A percentile compares a stretch with the other conserved stretches of the same genome.
These are phyloP conservation scores for Ramaria sp. DNA, from an alignment of 768 basidiomycete species.

Conservation along the genomic window DNA sequence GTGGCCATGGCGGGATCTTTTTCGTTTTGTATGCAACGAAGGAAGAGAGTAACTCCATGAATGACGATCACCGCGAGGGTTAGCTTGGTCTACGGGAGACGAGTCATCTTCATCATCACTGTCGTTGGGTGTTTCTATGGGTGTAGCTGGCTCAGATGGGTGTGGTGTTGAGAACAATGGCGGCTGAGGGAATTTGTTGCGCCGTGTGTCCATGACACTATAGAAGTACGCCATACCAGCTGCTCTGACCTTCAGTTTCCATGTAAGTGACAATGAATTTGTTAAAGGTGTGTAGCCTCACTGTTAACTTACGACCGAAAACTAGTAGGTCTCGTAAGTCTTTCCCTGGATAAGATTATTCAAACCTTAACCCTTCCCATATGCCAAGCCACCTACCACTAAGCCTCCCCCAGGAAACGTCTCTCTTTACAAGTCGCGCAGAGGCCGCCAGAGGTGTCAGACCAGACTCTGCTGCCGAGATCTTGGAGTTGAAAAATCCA, in stretches of 20 bases:
- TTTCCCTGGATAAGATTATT: neutral
- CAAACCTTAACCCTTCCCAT: neutral
- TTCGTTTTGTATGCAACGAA: neutral
- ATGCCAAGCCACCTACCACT: slow-evolving; percentile 25
- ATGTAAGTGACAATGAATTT: slow-evolving; percentile 22
- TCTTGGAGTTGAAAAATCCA: slow-evolving; percentile 22
- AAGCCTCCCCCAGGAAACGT: slow-evolving; percentile 51
- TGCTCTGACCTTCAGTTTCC: slow-evolving; percentile 27
- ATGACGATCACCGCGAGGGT: neutral
- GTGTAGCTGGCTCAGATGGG: slow-evolving; percentile 25
- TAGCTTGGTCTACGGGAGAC: neutral
- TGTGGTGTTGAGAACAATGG: slow-evolving; percentile 16
- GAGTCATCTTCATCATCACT: neutral
- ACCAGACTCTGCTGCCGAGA: slow-evolving; percentile 31
- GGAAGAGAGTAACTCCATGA: neutral
- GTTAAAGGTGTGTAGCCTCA: neutral
- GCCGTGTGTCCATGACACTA: slow-evolving; percentile 46
- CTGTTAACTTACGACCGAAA: slow-evolving; percentile 26
- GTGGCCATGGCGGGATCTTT: neutral
- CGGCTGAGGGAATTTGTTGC: slow-evolving; percentile 37
- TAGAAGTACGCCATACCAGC: slow-evolving; percentile 57
- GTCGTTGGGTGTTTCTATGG: slow-evolving; percentile 20
- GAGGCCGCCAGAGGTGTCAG: slow-evolving; percentile 43
- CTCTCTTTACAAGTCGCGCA: slow-evolving; percentile 41
- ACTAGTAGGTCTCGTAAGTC: slow-evolving; percentile 44